phyloP scores from a whole-genome alignment of 1,284 basidiomycete species.

The Ceratobasidium papillatum region DNA sequence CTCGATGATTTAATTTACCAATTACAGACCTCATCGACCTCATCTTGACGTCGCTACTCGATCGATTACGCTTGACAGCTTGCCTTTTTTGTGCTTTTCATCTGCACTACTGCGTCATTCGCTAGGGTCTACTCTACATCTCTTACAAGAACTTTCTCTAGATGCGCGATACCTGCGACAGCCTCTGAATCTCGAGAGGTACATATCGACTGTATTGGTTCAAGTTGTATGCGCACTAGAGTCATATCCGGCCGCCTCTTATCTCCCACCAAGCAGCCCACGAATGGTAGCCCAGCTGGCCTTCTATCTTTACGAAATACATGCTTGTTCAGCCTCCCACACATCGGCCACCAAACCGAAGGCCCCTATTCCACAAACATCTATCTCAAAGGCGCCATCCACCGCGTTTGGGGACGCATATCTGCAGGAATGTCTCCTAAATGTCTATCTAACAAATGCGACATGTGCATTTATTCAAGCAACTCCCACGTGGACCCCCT shows the following conservation, averaged over 20 bases:
- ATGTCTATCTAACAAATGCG: too few relatives aligned
- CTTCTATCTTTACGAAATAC: neutral
- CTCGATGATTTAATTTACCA: neutral
- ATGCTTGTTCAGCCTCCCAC: neutral
- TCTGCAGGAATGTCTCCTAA: too few relatives aligned
- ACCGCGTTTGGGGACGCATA: too few relatives aligned
- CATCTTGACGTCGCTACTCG: neutral
- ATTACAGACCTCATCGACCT: neutral
- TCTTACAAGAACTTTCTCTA: too few relatives aligned
- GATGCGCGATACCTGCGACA: too few relatives aligned
- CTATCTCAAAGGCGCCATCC: neutral
- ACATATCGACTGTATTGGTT: neutral
- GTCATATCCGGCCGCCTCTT: neutral
- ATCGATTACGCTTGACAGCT: neutral
- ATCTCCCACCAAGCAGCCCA: neutral
- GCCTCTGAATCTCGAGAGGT: too few relatives aligned
- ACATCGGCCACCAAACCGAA: neutral
- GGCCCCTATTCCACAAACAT: neutral
- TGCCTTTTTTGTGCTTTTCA: conserved; percentile 34
- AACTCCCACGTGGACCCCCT: neutral
- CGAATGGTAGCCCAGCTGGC: neutral
- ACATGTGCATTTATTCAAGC: neutral
- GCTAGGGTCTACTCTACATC: neutral
- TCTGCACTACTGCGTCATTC: conserved; percentile 2
- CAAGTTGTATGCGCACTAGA: neutral